Evolutionary conservation across 345 rosid species (phyloP).

Genomic region (Arabis alpina): DNA sequence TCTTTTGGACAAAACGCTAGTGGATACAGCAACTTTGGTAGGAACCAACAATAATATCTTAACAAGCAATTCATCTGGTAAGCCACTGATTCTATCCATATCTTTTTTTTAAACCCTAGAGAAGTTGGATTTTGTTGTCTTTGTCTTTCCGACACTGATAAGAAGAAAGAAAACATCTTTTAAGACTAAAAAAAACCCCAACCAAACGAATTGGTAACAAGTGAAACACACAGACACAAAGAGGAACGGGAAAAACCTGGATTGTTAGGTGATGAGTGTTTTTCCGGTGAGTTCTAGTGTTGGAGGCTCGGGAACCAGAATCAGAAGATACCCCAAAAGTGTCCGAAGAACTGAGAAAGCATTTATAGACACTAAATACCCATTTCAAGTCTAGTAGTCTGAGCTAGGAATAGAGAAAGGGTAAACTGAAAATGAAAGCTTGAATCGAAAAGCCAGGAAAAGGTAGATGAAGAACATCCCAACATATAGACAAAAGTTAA

Average conservation of each 20-base stretch:
- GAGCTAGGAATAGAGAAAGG: background rate
- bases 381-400: background rate
- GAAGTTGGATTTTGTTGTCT: background rate
- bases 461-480: background rate
- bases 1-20: constrained; percentile 25
- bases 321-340: background rate
- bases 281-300: background rate
- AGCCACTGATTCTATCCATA: constrained; percentile 17
- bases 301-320: background rate
- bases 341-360: background rate
- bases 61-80: constrained; percentile 16
- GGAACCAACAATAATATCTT: constrained; percentile 14
- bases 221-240: constrained; percentile 7
- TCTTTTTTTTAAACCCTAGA: background rate
- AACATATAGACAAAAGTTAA: no score
- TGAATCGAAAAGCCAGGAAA: background rate
- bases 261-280: background rate
- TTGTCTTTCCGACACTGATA: background rate
- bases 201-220: constrained; percentile 5
- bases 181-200: background rate
- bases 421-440: background rate
- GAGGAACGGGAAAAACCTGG: constrained; percentile 2
- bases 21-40: constrained; percentile 23
- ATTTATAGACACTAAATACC: background rate
- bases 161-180: background rate